A percentile compares a stretch with the other conserved stretches of the same genome.
Evolutionary conservation across 768 basidiomycete genomes (phyloP).

Genomic region (Hericium alpestre): DNA sequence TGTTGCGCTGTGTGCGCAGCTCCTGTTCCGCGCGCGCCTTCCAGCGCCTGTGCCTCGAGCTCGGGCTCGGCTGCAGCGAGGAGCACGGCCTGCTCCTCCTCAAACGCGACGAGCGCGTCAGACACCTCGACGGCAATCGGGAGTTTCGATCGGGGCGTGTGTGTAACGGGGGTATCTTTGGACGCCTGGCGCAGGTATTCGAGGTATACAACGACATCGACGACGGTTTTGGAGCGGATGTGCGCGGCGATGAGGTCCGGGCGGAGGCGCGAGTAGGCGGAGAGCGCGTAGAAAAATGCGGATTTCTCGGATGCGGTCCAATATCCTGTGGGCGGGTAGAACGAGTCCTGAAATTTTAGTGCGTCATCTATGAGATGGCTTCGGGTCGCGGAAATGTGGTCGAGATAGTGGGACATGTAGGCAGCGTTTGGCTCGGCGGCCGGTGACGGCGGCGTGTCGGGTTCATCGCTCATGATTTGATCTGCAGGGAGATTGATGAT

Average conservation of each 20-base stretch:
- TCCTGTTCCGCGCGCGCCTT: neutral
- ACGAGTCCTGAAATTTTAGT: slow-evolving; percentile 15
- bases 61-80: slow-evolving; percentile 2
- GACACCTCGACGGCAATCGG: slow-evolving; percentile 9
- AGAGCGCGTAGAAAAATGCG: slow-evolving; percentile 59
- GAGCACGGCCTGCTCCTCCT: slow-evolving; percentile 1
- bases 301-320: slow-evolving; percentile 69
- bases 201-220: slow-evolving; percentile 64
- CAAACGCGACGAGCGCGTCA: slow-evolving; percentile 1
- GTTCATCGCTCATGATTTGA: too few species aligned
- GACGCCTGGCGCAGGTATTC: slow-evolving; percentile 27
- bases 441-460: neutral
- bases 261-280: slow-evolving; percentile 55
- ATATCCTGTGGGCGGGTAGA: slow-evolving; percentile 21
- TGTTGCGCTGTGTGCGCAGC: neutral
- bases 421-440: neutral
- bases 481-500: too few species aligned
- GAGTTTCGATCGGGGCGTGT: slow-evolving; percentile 4
- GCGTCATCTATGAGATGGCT: slow-evolving; percentile 3
- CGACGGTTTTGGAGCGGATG: slow-evolving; percentile 52
- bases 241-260: slow-evolving; percentile 68
- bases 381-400: slow-evolving; percentile 6
- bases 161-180: neutral
- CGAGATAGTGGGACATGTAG: slow-evolving; percentile 2
- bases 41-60: neutral